Evolutionary conservation across 2,329 filamentous ascomycete species (phyloP).

Genomic region (Fusarium subglutinans): DNA sequence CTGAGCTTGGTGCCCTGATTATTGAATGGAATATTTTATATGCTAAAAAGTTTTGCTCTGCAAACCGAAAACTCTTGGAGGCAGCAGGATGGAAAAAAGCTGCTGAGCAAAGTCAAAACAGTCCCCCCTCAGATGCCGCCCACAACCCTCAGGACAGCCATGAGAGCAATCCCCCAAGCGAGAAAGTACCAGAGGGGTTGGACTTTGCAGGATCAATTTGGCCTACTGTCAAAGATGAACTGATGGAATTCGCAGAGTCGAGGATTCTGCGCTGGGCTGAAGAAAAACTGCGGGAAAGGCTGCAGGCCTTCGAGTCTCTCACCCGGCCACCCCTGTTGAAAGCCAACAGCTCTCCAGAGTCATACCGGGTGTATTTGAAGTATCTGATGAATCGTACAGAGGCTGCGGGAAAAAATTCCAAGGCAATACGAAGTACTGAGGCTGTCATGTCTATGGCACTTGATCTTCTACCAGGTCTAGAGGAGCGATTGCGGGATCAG

Average conservation of each 20-base stretch:
- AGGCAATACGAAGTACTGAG: not conserved
- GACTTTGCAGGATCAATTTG: not conserved
- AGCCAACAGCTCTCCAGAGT: not conserved
- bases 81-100: not conserved
- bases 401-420: not conserved
- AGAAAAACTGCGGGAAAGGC: not conserved
- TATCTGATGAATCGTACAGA: not conserved
- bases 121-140: accelerated
- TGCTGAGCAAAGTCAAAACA: not conserved
- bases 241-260: not conserved
- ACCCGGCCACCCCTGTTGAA: not conserved
- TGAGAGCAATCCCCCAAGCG: accelerated
- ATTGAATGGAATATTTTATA: not conserved
- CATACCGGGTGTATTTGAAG: not conserved
- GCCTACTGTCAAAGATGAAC: not conserved
- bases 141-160: not conserved
- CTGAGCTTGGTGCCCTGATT: accelerated
- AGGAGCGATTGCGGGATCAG: not conserved
- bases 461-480: not conserved
- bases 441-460: constrained; percentile 1
- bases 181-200: accelerated
- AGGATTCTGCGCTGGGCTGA: not conserved
- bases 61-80: not conserved
- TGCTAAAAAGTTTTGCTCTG: not conserved
- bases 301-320: not conserved